phyloP scores from a whole-genome alignment of 306 rosid genomes.

The Oxytropis ochrocephala region DNA sequence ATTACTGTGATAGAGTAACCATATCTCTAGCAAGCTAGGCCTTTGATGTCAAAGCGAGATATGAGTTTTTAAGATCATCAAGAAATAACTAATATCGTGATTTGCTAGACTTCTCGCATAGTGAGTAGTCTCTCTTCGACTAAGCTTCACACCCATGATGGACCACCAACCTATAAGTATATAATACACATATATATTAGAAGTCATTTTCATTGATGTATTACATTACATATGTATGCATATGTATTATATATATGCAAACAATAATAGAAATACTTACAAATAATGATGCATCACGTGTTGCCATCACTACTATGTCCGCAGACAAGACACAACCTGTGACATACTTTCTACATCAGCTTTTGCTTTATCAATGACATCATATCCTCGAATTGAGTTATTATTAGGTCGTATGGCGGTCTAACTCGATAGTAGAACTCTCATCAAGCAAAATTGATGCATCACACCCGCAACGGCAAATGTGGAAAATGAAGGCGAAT shows the following conservation, averaged over 20 bases:
- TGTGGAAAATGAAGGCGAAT: slow-evolving; percentile 34
- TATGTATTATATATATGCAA: too few species aligned
- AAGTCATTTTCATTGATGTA: too few species aligned
- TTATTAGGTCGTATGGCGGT: too few species aligned
- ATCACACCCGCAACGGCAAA: slow-evolving; percentile 34
- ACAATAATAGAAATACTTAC: slow-evolving; percentile 14
- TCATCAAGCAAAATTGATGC: too few species aligned
- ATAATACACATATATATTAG: too few species aligned
- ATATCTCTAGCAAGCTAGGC: too few species aligned
- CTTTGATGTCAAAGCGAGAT: too few species aligned
- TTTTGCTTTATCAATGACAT: too few species aligned
- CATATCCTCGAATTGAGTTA: too few species aligned
- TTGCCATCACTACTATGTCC: slow-evolving; percentile 41
- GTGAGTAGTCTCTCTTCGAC: slow-evolving; percentile 36
- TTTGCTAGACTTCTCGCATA: not conserved
- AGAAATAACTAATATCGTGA: slow-evolving; percentile 7
- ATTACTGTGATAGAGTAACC: slow-evolving; percentile 26
- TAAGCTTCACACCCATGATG: slow-evolving; percentile 36
- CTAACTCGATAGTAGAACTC: too few species aligned
- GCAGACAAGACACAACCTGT: slow-evolving; percentile 33
- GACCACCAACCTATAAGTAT: slow-evolving; percentile 45
- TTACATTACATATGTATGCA: too few species aligned
- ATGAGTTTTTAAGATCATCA: slow-evolving; percentile 19
- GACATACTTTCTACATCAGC: too few species aligned
- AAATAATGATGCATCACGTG: slow-evolving; percentile 57